phyloP scores from a whole-genome alignment of 257 asterid species.

The Petunia axillaris region DNA sequence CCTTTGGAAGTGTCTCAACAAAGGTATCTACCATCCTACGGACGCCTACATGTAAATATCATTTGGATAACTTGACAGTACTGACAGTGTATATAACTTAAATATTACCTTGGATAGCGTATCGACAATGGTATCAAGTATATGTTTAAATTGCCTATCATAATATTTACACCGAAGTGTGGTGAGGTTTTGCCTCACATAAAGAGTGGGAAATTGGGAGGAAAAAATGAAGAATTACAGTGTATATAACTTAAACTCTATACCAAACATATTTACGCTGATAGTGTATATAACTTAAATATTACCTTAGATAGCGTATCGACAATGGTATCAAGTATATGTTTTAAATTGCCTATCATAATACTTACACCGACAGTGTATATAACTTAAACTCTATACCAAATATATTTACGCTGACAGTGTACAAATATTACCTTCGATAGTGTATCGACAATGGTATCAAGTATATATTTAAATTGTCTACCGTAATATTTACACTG shows the following conservation, averaged over 20 bases:
- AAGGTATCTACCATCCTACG: no score
- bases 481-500: no score
- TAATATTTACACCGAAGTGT: no score
- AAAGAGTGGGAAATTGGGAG: no score
- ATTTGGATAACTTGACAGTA: no score
- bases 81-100: not conserved
- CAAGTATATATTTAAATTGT: slow-evolving; percentile 34
- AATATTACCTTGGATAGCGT: slow-evolving; percentile 68
- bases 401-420: no score
- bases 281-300: not conserved
- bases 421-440: slow-evolving; percentile 52
- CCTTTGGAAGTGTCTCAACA: not conserved
- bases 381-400: slow-evolving; percentile 29
- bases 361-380: no score
- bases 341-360: no score
- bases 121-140: slow-evolving; percentile 78
- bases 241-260: not conserved
- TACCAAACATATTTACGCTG: slow-evolving; percentile 18
- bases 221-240: not conserved
- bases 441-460: slow-evolving; percentile 80
- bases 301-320: slow-evolving; percentile 79
- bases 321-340: slow-evolving; percentile 67
- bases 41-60: no score
- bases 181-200: no score
- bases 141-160: no score